Conservation (phyloP, 495 filamentous ascomycete genomes). For the Hypoxylon lienhwacheense region DNA sequence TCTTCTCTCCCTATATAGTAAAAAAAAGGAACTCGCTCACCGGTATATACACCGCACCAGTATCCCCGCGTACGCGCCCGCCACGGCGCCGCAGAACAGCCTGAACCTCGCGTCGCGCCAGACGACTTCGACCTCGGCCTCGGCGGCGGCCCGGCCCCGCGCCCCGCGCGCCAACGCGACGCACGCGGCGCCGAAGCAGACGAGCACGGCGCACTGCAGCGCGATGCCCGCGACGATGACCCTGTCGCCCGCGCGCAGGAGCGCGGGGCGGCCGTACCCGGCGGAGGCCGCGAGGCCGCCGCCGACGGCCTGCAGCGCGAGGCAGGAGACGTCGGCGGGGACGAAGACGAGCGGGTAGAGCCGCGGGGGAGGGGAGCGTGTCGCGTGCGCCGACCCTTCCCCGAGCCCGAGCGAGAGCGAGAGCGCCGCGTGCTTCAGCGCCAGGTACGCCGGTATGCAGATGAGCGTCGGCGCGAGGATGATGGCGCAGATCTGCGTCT, state of each 20-base stretch:
- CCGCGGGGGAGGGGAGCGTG: conserved; percentile 58
- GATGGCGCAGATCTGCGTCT: conserved; percentile 69
- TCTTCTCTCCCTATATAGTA: too few relatives aligned
- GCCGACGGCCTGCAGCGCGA: conserved; percentile 65
- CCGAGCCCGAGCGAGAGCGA: too few relatives aligned
- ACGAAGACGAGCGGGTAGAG: conserved; percentile 68
- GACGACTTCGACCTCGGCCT: conserved; percentile 37
- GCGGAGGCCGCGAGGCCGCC: conserved; percentile 62
- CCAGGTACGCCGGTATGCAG: conserved; percentile 67
- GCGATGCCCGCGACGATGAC: conserved; percentile 73
- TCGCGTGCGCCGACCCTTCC: too few relatives aligned
- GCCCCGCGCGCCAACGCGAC: conserved; percentile 42
- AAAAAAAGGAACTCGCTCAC: conserved; percentile 35
- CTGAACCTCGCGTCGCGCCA: conserved; percentile 51
- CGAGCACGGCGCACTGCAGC: conserved; percentile 67
- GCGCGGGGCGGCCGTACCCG: conserved; percentile 40
- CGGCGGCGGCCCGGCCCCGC: conserved; percentile 31
- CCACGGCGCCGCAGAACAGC: conserved; percentile 54
- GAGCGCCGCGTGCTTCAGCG: conserved; percentile 65
- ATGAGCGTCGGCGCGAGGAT: conserved; percentile 67
- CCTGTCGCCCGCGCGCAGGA: conserved; percentile 56
- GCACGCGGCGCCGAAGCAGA: conserved; percentile 56
- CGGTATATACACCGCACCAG: conserved; percentile 70
- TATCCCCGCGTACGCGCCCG: conserved; percentile 61
- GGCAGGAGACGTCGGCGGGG: conserved; percentile 63